phyloP scores from a whole-genome alignment of 306 rosid genomes.

The Comarum palustre region DNA sequence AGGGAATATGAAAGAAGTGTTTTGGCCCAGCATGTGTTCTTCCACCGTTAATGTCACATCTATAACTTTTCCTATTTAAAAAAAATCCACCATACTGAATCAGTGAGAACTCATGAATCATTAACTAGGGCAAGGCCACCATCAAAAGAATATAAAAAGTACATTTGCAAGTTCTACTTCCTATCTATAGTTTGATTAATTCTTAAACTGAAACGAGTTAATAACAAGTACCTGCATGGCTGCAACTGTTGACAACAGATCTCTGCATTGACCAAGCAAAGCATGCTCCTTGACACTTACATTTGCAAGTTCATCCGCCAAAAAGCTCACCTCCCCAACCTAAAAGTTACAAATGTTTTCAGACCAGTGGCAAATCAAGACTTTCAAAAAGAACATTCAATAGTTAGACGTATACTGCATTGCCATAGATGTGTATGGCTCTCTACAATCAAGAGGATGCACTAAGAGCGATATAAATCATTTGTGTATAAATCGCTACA shows the following conservation, averaged over 20 bases:
- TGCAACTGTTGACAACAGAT: conserved; percentile 60
- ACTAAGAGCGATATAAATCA: not conserved
- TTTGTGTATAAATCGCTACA: not conserved
- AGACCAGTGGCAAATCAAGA: conserved; percentile 2
- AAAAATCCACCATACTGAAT: not conserved
- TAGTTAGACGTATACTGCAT: not conserved
- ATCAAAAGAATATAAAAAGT: not conserved
- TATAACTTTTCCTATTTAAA: not conserved
- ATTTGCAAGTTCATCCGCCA: conserved; percentile 60
- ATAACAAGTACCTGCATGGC: conserved; percentile 61
- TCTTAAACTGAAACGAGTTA: conserved; percentile 13
- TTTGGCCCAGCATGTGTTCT: not conserved
- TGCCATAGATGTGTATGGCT: not conserved
- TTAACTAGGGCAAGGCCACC: not conserved
- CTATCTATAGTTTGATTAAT: not conserved
- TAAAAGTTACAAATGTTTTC: conserved; percentile 40
- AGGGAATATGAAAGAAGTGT: conserved; percentile 15
- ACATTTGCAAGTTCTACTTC: not conserved
- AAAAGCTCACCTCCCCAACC: conserved; percentile 68
- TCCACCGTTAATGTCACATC: conserved; percentile 14
- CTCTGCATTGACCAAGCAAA: conserved; percentile 72
- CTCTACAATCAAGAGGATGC: not conserved
- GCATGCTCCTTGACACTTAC: conserved; percentile 63
- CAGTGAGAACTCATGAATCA: not conserved
- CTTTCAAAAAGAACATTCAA: not conserved